phyloP scores from a whole-genome alignment of 306 rosid genomes.

The Carpinus fangiana region DNA sequence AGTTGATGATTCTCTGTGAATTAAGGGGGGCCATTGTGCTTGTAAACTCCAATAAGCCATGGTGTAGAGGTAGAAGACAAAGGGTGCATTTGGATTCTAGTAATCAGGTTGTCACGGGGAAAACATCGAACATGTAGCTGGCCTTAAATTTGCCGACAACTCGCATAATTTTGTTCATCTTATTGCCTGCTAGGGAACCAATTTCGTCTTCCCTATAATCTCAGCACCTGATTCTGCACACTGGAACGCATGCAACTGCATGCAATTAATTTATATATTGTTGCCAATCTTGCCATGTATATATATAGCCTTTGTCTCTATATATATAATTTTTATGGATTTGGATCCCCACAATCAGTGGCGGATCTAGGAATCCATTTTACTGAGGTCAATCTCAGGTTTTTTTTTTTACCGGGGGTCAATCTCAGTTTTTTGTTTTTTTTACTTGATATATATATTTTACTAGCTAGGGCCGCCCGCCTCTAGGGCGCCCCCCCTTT shows the following conservation, averaged over 20 bases:
- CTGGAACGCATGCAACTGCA: not conserved
- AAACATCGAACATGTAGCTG: not conserved
- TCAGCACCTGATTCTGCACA: constrained; percentile 12
- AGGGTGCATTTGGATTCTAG: constrained; percentile 9
- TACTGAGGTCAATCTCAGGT: too few relatives aligned
- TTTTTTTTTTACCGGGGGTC: too few relatives aligned
- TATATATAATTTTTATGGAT: too few relatives aligned
- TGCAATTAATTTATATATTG: not conserved
- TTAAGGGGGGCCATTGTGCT: not conserved
- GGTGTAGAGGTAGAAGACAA: constrained; percentile 17
- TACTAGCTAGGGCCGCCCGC: too few relatives aligned
- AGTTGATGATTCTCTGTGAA: not conserved
- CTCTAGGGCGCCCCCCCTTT: too few relatives aligned
- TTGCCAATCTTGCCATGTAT: too few relatives aligned
- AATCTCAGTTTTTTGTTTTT: too few relatives aligned
- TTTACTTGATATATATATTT: too few relatives aligned
- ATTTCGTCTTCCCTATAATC: constrained; percentile 18
- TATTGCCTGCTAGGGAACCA: constrained; percentile 31
- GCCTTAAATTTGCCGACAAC: constrained; percentile 45
- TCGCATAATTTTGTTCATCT: constrained; percentile 30
- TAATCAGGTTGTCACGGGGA: not conserved
- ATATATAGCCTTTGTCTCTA: too few relatives aligned
- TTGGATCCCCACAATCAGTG: too few relatives aligned
- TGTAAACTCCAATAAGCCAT: not conserved
- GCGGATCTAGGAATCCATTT: too few relatives aligned